Base-by-base conservation (phyloP, 345 rosid species). In the Heritiera fomes region DNA sequence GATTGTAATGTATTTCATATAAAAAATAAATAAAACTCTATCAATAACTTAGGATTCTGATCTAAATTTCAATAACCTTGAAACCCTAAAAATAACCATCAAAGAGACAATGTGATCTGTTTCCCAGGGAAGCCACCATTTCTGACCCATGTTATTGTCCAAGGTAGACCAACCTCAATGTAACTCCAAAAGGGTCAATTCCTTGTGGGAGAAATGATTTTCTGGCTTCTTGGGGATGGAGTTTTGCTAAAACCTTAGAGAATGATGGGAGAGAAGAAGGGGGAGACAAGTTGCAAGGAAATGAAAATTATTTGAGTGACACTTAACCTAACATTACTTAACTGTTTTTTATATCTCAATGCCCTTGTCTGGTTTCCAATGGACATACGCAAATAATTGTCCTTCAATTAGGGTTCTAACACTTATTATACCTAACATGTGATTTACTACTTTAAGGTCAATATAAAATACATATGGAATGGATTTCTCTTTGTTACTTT, bases 351-450 rank as follows among this genome's bases (percentile, higher is more conserved):
- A 34, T 80, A 80, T 88, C 88, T 81, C 90, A 75, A 86, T 84
- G 89, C 87, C 50, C 20, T 74, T 91, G 93, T 87, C 87, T 65
- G 43, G 43, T 75, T 85, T 64, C 82, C 73, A 53, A 53, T 88
- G 76, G 85, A 78, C 87, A 81, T 74, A 73, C 69, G 49, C 75
- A 60, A 74, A 80, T 84, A 40, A 81, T 75, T 82, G 65, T 23
- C 81, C 79, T 73, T 73, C 64, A 11, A 38, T 53, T 73, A 73
- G 64, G 75, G 28, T 32, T 71, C 71, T 8, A 52, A 50, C 59
- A 34, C 61, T 18, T 47, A 1, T 32, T 13, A 73, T 50, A 15
- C 53, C 69, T 75, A 28, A 1, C 69, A 66, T 38, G 71, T 52
- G 50, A 34, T 52, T 67, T 61, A 28, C 7, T 72, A 15, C 61